These are phyloP conservation scores for Eudorina sp. DNA, from an alignment of 139 green algal species.

Conservation along the genomic window DNA sequence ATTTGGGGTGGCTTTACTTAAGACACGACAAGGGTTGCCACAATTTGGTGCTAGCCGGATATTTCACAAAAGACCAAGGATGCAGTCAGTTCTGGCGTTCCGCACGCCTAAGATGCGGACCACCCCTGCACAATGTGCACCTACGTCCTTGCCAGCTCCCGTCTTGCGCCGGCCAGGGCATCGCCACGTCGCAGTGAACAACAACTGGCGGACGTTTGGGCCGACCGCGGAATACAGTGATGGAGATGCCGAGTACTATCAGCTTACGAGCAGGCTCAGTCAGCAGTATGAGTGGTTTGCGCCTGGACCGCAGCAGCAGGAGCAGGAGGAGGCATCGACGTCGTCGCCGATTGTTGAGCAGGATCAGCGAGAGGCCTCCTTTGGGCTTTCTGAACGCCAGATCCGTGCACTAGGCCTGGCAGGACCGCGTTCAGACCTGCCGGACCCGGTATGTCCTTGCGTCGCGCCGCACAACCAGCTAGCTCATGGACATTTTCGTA, in stretches of 20 bases:
- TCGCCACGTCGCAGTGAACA: neutral
- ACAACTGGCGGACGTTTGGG: constrained; percentile 69
- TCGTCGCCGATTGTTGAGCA: constrained; percentile 18
- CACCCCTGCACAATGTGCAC: neutral
- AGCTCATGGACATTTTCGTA: neutral
- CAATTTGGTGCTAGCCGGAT: no score
- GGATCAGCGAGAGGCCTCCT: constrained; percentile 27
- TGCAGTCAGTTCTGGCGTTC: constrained; percentile 28
- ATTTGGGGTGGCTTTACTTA: no score
- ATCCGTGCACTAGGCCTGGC: constrained; percentile 71
- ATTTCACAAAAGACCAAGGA: no score
- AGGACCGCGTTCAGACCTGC: constrained; percentile 46
- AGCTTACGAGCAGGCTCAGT: constrained; percentile 57
- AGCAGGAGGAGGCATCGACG: constrained; percentile 27
- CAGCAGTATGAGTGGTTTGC: constrained; percentile 71
- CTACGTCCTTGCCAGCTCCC: neutral
- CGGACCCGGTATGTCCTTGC: constrained; percentile 61
- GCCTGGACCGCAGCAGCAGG: constrained; percentile 39
- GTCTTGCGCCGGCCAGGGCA: neutral
- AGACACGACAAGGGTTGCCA: no score
- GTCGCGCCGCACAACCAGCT: neutral
- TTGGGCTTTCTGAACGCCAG: constrained; percentile 67
- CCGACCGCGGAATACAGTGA: constrained; percentile 58
- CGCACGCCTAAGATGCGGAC: constrained; percentile 13
- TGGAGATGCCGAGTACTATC: constrained; percentile 72